phyloP scores from a whole-genome alignment of 2,329 filamentous ascomycete species.

The Blastomyces parvus region DNA sequence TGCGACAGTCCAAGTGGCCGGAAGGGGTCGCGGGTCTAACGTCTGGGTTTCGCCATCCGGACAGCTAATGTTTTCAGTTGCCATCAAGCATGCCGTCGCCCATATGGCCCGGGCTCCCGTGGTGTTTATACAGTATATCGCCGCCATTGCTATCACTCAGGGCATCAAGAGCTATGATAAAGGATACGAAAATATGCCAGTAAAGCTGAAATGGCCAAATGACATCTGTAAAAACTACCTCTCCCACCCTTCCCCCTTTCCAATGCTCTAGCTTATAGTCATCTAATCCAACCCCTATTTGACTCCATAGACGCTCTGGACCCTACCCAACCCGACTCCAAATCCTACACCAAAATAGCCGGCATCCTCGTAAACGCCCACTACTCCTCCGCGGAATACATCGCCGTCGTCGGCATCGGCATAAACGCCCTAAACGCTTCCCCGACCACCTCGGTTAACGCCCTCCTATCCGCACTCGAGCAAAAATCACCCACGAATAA shows the following conservation, averaged over 20 bases:
- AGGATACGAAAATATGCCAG: slow-evolving; percentile 64
- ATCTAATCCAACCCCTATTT: slow-evolving; percentile 8
- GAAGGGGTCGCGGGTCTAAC: slow-evolving; percentile 78
- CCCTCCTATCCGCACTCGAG: slow-evolving; percentile 47
- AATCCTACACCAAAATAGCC: slow-evolving; percentile 73
- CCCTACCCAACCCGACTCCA: slow-evolving; percentile 43
- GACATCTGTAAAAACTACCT: slow-evolving; percentile 61
- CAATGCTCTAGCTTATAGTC: not conserved
- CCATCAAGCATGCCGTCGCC: slow-evolving; percentile 71
- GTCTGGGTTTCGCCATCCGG: slow-evolving; percentile 91
- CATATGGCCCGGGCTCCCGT: slow-evolving; percentile 66
- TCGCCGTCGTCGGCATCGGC: slow-evolving; percentile 76
- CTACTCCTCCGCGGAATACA: slow-evolving; percentile 67
- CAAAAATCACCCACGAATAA: slow-evolving; percentile 23
- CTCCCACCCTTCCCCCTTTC: not conserved
- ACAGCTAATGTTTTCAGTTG: slow-evolving; percentile 75
- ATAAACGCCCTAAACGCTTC: slow-evolving; percentile 75
- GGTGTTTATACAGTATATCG: slow-evolving; percentile 88
- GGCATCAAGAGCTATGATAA: slow-evolving; percentile 70
- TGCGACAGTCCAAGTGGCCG: slow-evolving; percentile 80
- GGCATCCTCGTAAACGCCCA: slow-evolving; percentile 86
- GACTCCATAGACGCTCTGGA: slow-evolving; percentile 52
- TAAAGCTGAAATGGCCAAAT: slow-evolving; percentile 96
- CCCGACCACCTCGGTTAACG: slow-evolving; percentile 79
- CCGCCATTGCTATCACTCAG: slow-evolving; percentile 75